A percentile compares a stretch with the other conserved stretches of the same genome.
Conservation (phyloP, 371 early-diverging fungal species). For the Syncephalastrum racemosum region DNA sequence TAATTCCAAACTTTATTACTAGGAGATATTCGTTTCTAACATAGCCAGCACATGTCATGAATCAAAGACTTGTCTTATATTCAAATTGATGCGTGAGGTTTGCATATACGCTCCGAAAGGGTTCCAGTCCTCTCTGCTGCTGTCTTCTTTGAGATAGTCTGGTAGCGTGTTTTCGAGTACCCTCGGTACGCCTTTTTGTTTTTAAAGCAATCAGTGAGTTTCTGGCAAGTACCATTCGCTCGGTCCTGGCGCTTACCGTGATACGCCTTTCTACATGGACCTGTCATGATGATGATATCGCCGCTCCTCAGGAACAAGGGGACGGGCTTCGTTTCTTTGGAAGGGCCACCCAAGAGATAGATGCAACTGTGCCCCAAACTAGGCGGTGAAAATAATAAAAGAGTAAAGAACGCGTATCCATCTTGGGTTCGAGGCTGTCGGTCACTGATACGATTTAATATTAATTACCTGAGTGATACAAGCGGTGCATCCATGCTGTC, state of each 20-base stretch:
- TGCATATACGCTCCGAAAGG: slow-evolving; percentile 58
- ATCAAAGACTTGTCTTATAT: slow-evolving; percentile 28
- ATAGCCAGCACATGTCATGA: background rate
- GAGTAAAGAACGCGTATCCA: too few species aligned
- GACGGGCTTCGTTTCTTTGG: slow-evolving; percentile 65
- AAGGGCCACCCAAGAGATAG: slow-evolving; percentile 75
- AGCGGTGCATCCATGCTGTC: slow-evolving; percentile 76
- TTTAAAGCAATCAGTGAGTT: background rate
- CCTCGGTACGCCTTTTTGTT: slow-evolving; percentile 25
- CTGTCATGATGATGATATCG: slow-evolving; percentile 84
- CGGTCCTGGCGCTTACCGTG: slow-evolving; percentile 56
- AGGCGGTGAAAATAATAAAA: too few species aligned
- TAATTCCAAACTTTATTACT: too few species aligned
- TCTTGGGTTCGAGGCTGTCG: background rate
- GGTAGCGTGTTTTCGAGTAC: slow-evolving; percentile 30
- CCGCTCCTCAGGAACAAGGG: slow-evolving; percentile 77
- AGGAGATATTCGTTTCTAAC: too few species aligned
- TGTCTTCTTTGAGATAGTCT: slow-evolving; percentile 20
- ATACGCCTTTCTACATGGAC: slow-evolving; percentile 67
- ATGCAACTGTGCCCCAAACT: slow-evolving; percentile 80
- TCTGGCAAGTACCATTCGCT: background rate
- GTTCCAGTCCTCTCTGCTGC: slow-evolving; percentile 47
- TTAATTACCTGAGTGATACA: slow-evolving; percentile 10
- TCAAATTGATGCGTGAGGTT: slow-evolving; percentile 64
- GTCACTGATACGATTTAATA: background rate